Evolutionary conservation across 768 basidiomycete species (phyloP).

Genomic region (Rubroboletus satanas): DNA sequence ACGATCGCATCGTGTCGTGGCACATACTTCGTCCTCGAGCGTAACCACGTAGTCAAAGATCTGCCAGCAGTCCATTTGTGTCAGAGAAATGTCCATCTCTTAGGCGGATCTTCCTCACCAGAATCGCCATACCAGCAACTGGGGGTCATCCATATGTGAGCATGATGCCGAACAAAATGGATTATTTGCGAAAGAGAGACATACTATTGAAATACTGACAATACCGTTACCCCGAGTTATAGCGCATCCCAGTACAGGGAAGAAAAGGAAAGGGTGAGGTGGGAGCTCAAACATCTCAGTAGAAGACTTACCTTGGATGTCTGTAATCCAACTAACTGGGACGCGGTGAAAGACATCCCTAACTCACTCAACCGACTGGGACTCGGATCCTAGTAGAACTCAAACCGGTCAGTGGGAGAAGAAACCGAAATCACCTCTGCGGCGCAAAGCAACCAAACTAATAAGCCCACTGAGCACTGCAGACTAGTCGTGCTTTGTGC

Average conservation of each 20-base stretch:
- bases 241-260: not conserved
- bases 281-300: not conserved
- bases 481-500: no score
- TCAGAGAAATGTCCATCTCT: not conserved
- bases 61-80: not conserved
- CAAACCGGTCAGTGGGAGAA: not conserved
- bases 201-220: conserved; percentile 16
- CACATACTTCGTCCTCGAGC: conserved; percentile 8
- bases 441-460: not conserved
- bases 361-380: not conserved
- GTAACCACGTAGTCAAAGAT: conserved; percentile 13
- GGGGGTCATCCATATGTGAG: not conserved
- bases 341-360: not conserved
- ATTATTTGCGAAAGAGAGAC: not conserved
- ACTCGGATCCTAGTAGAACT: not conserved
- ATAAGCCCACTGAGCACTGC: not conserved
- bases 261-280: not conserved
- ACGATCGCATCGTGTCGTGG: no score
- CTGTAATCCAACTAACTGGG: conserved; percentile 12
- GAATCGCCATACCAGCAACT: conserved; percentile 18
- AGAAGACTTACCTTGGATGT: conserved; percentile 9
- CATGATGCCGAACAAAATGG: not conserved
- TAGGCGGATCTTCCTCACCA: conserved; percentile 1
- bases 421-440: not conserved
- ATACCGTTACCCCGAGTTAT: not conserved